Conservation (phyloP, 208 protist genomes). For the Wallacemonas rigidus region DNA sequence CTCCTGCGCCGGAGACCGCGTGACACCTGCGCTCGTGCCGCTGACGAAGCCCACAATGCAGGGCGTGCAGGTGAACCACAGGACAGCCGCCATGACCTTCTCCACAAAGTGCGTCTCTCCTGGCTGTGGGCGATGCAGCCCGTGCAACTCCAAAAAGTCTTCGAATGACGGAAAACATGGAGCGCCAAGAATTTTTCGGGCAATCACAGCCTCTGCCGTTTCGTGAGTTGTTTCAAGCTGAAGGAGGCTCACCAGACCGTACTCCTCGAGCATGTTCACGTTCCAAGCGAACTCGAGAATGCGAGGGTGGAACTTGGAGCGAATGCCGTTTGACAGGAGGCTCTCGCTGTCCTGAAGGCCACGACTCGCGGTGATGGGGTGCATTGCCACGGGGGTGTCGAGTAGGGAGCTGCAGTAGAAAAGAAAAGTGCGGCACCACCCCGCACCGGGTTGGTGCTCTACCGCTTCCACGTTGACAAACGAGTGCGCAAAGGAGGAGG, state of each 20-base stretch:
- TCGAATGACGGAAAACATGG: slow-evolving; percentile 29
- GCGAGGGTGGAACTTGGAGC: slow-evolving; percentile 19
- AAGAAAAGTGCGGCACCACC: slow-evolving; percentile 41
- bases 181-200: slow-evolving; percentile 18
- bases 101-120: slow-evolving; percentile 17
- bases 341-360: slow-evolving; percentile 22
- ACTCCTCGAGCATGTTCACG: slow-evolving; percentile 38
- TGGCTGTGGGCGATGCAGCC: slow-evolving; percentile 18
- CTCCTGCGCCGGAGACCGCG: too few relatives aligned
- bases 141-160: slow-evolving; percentile 29
- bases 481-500: slow-evolving; percentile 12
- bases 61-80: slow-evolving; percentile 35
- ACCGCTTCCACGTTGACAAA: slow-evolving; percentile 18
- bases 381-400: slow-evolving; percentile 29
- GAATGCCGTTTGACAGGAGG: slow-evolving; percentile 12
- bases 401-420: slow-evolving; percentile 46
- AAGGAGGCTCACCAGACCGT: slow-evolving; percentile 36
- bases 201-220: slow-evolving; percentile 14
- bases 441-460: slow-evolving; percentile 25
- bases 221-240: slow-evolving; percentile 21
- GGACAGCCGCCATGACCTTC: slow-evolving; percentile 31
- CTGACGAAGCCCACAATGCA: slow-evolving; percentile 35
- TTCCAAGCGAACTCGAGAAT: slow-evolving; percentile 48
- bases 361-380: slow-evolving; percentile 19
- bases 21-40: slow-evolving; percentile 11